Conservation (phyloP, 129 eudicot species). For the Cynara cardunculus region DNA sequence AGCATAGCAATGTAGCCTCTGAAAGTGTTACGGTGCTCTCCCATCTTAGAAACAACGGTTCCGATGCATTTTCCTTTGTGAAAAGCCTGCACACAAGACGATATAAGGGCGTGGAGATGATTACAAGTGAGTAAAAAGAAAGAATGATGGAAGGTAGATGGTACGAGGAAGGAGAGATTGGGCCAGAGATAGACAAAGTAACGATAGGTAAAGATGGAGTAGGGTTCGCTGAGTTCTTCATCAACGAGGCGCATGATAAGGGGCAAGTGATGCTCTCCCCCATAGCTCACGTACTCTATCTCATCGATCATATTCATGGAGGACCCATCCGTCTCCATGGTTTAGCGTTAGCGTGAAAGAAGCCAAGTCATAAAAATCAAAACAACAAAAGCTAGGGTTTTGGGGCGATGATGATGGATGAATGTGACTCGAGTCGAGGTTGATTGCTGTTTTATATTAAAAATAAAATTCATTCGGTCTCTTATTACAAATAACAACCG, state of each 20-base stretch:
- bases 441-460: too few species aligned
- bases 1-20: conserved; percentile 99
- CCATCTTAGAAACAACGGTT: conserved; percentile 95
- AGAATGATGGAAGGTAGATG: not conserved
- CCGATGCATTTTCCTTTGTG: conserved; percentile 88
- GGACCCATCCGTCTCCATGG: not conserved
- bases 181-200: conserved; percentile 99
- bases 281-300: conserved; percentile 78
- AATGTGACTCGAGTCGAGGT: too few species aligned
- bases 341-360: not conserved
- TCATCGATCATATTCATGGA: conserved; percentile 15
- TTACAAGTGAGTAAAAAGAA: too few species aligned
- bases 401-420: too few species aligned
- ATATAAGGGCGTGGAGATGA: too few species aligned
- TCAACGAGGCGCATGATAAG: conserved; percentile 88
- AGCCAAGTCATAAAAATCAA: not conserved
- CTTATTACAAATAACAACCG: too few species aligned
- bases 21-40: conserved; percentile 75
- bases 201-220: conserved; percentile 94
- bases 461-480: too few species aligned
- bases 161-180: conserved; percentile 76
- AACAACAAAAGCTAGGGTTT: not conserved
- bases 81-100: conserved; percentile 51
- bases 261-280: conserved; percentile 94
- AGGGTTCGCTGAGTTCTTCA: conserved; percentile 94